Conservation (phyloP, 306 rosid species). For the Malus orientalis region DNA sequence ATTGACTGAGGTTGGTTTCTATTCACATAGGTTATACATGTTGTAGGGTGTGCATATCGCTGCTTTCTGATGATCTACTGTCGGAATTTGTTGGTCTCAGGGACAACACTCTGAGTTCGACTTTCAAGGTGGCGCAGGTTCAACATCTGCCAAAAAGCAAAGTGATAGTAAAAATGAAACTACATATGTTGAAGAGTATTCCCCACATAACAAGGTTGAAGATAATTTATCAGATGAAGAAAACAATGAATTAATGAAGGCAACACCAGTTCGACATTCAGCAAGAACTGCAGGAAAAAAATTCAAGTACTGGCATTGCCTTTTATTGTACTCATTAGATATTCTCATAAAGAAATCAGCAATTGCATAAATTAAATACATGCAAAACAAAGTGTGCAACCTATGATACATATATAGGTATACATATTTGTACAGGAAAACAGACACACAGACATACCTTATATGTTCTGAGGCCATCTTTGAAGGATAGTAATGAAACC, state of each 20-base stretch:
- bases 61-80: slow-evolving; percentile 6
- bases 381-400: background rate
- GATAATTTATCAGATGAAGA: slow-evolving; percentile 46
- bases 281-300: slow-evolving; percentile 51
- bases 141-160: slow-evolving; percentile 37
- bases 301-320: slow-evolving; percentile 53
- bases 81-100: slow-evolving; percentile 34
- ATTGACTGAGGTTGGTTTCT: slow-evolving; percentile 42
- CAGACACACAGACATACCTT: background rate
- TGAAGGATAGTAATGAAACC: background rate
- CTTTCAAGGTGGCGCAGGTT: slow-evolving; percentile 80
- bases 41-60: slow-evolving; percentile 11
- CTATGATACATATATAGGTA: background rate
- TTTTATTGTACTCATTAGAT: slow-evolving; percentile 14
- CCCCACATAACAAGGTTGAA: slow-evolving; percentile 35
- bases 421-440: background rate
- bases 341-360: background rate
- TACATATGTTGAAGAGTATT: slow-evolving; percentile 26
- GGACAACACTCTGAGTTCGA: slow-evolving; percentile 47
- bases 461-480: background rate
- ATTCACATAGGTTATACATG: background rate
- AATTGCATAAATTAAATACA: background rate
- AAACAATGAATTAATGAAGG: slow-evolving; percentile 34
- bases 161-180: slow-evolving; percentile 30
- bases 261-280: slow-evolving; percentile 61